Conservation (phyloP, 2,329 filamentous ascomycete species). For the Beauveria bassiana region DNA sequence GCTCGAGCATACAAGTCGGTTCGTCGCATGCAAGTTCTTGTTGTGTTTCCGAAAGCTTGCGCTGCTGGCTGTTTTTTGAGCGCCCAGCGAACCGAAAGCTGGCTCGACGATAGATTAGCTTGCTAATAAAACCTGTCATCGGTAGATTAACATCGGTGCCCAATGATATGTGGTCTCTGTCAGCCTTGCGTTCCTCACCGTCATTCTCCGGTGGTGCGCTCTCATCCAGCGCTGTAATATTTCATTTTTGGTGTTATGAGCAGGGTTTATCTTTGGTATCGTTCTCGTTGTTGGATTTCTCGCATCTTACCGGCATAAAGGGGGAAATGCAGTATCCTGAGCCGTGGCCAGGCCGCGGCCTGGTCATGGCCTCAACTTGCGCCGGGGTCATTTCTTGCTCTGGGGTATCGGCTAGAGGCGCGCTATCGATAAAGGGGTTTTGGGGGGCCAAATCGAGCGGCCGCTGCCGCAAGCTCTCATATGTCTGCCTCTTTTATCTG, state of each 20-base stretch:
- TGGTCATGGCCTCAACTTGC: background rate
- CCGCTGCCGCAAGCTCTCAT: background rate
- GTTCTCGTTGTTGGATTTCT: too few relatives aligned
- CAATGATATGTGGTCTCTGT: background rate
- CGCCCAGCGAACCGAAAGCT: background rate
- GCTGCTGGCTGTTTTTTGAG: background rate
- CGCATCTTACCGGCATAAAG: too few relatives aligned
- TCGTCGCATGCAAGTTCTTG: background rate
- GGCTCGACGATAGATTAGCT: background rate
- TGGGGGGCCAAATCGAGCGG: background rate
- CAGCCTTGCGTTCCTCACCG: background rate
- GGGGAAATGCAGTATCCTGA: too few relatives aligned
- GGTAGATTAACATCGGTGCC: background rate
- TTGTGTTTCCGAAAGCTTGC: background rate
- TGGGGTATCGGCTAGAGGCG: too few relatives aligned
- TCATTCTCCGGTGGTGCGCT: background rate
- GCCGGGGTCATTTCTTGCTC: background rate
- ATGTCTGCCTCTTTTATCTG: background rate
- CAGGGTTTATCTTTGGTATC: too few relatives aligned
- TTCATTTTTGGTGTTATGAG: too few relatives aligned
- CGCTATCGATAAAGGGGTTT: too few relatives aligned
- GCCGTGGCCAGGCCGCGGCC: too few relatives aligned
- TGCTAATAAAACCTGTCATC: background rate
- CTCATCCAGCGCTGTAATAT: too few relatives aligned
- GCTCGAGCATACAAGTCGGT: background rate